Base-by-base conservation (phyloP, 2,329 filamentous ascomycete species). In the Penicillium brevicompactum region DNA sequence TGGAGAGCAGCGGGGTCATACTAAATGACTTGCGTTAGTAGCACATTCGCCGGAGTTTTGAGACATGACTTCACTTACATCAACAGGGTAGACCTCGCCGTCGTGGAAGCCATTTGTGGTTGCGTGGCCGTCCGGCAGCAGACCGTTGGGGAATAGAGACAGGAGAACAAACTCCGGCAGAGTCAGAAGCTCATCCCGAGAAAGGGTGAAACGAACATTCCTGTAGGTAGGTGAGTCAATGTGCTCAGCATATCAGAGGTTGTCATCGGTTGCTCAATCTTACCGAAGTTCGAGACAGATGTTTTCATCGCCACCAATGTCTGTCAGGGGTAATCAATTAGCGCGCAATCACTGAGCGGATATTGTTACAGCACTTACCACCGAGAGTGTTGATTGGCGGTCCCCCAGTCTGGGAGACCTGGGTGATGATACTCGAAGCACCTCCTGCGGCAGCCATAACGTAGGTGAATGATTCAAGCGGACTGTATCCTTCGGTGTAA, bases 371-470 rank as follows among this genome's bases (percentile, higher is more conserved):
- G 11, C 51, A 22, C 49, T 70, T 78, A 92, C 90, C 90, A 85
- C 90, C 91, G 58, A 97, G 82, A 52, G 91, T 89, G 76, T 94
- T 96, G 66, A 97, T 86, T 37, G 92, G 90, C 67, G 92, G 90
- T 21, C 84, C 82, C 48, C 89, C 92, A 63, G 89, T 89, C 78
- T 99, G 94, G 74, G 96, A 92, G 67, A 99, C 94, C 80, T 99
- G 94, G 77, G 94, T 99, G 79, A 99, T 96, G 73, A 99, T 96
- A 85, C 94, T 97, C 80, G 92, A 89, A 67, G 92, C 90, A 80
- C 92, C 93, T 82, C 93, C 93, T 78, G 93, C 92, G 74, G 92
- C 90, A 78, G 94, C 92, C 94, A 99, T 99, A 74, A 96, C 86
- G 85, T 95, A 99, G 67, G 89, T 88, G 72, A 99, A 99, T 55